Conservation (phyloP, 441 rosid genomes). For the Macaranga tanarius region DNA sequence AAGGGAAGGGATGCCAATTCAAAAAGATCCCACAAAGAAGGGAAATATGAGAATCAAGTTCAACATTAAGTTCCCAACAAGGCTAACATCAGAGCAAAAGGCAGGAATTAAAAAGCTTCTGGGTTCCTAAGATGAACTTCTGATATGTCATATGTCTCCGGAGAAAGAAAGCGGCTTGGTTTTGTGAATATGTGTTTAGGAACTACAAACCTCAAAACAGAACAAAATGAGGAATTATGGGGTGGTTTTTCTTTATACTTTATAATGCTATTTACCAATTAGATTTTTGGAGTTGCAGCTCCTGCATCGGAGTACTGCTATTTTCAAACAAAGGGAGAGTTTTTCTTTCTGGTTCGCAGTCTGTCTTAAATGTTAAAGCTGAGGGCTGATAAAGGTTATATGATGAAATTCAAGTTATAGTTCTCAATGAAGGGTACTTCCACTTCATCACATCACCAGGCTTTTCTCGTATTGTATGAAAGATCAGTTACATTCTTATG, state of each 20-base stretch:
- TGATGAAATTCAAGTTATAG: too few species aligned
- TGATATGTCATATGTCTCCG: neutral
- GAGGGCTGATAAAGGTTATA: too few species aligned
- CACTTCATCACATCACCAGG: too few species aligned
- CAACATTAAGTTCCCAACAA: conserved; percentile 60
- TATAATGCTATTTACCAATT: neutral
- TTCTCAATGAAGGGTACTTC: too few species aligned
- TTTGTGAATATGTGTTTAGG: conserved; percentile 6
- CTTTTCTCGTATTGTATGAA: too few species aligned
- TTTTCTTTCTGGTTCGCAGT: neutral
- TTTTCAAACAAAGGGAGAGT: neutral
- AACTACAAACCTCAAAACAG: neutral
- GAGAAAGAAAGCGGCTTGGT: neutral
- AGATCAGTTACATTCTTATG: too few species aligned
- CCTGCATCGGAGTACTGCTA: neutral
- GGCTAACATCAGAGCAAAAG: conserved; percentile 73
- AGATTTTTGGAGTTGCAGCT: neutral
- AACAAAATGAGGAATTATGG: neutral
- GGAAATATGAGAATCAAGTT: conserved; percentile 75
- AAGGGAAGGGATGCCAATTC: conserved; percentile 79
- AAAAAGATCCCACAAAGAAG: conserved; percentile 49
- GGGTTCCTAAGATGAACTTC: conserved; percentile 17
- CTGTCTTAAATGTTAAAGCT: too few species aligned
- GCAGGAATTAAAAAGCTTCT: conserved; percentile 62
- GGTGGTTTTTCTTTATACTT: neutral